These are phyloP conservation scores for Wickerhamiella lipophila DNA, from an alignment of 805 yeast species.

Conservation along the genomic window DNA sequence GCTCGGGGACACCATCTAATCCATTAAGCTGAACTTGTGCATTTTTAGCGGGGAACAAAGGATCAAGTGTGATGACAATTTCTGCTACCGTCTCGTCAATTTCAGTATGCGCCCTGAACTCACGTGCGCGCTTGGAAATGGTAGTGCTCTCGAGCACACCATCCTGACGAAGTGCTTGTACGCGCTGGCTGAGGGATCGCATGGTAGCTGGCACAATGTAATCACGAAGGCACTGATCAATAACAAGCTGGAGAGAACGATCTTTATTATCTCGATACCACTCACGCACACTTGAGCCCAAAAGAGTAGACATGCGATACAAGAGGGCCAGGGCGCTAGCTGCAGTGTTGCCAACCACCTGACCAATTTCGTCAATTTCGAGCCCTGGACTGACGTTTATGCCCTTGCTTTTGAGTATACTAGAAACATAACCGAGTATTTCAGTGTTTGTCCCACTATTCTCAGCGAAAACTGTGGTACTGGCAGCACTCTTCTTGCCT, in stretches of 20 bases:
- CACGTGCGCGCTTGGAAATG: conserved; percentile 18
- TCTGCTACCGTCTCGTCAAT: conserved; percentile 21
- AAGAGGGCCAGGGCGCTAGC: conserved; percentile 13
- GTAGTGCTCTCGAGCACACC: conserved; percentile 9
- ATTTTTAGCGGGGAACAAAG: conserved; percentile 51
- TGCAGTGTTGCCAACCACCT: neutral
- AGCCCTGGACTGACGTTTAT: neutral
- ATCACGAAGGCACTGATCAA: conserved; percentile 14
- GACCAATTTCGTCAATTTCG: neutral
- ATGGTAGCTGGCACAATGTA: conserved; percentile 16
- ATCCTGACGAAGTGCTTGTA: conserved; percentile 5
- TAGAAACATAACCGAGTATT: neutral
- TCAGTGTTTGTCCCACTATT: neutral
- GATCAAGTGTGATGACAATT: conserved; percentile 58
- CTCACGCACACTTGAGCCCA: conserved; percentile 15
- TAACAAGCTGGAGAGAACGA: conserved; percentile 11
- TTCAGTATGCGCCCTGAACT: conserved; percentile 19
- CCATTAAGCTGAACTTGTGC: conserved; percentile 65
- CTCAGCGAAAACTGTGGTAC: neutral
- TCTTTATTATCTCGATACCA: conserved; percentile 22
- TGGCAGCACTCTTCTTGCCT: neutral
- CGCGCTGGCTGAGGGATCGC: conserved; percentile 9
- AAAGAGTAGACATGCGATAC: conserved; percentile 9
- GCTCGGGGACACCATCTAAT: conserved; percentile 78
- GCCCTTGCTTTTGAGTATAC: neutral